Percentiles rank a stretch among this genome's conserved stretches.
Conservation (phyloP, 1,284 basidiomycete species). For the Lignosus rhinocerotis region DNA sequence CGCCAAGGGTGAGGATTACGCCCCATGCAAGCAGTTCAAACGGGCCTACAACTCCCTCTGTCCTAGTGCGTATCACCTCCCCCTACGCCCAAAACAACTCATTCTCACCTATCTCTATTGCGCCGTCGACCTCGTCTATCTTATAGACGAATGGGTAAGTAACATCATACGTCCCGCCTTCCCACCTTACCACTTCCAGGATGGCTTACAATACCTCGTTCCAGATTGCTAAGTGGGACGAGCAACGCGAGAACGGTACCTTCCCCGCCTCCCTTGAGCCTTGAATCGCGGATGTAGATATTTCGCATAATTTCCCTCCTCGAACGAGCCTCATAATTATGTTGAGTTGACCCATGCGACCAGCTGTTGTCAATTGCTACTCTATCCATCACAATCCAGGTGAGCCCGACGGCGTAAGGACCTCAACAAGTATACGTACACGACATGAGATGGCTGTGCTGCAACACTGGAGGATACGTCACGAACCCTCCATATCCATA, state of each 20-base stretch:
- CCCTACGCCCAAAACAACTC: conserved; percentile 5
- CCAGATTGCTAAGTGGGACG: conserved; percentile 86
- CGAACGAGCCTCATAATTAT: conserved; percentile 7
- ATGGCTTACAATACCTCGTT: conserved; percentile 8
- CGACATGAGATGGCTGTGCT: background rate
- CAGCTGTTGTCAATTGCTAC: background rate
- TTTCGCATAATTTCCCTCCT: background rate
- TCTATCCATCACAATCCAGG: background rate
- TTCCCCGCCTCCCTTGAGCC: conserved; percentile 91
- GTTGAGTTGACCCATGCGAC: background rate
- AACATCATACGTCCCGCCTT: background rate
- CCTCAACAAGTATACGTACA: too few species aligned
- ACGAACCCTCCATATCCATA: background rate
- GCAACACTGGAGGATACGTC: background rate
- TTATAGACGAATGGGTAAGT: conserved; percentile 59
- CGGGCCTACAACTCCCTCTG: conserved; percentile 96
- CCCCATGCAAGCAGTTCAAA: conserved; percentile 99
- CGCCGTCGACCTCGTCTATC: background rate
- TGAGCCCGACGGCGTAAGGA: background rate
- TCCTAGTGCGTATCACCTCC: conserved; percentile 76
- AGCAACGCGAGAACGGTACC: conserved; percentile 88
- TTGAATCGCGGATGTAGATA: conserved; percentile 32
- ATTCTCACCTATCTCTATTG: background rate
- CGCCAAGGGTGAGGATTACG: conserved; percentile 97
- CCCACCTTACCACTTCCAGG: background rate